Conservation (phyloP, 2,329 filamentous ascomycete species). For the Cladosporium sp. region DNA sequence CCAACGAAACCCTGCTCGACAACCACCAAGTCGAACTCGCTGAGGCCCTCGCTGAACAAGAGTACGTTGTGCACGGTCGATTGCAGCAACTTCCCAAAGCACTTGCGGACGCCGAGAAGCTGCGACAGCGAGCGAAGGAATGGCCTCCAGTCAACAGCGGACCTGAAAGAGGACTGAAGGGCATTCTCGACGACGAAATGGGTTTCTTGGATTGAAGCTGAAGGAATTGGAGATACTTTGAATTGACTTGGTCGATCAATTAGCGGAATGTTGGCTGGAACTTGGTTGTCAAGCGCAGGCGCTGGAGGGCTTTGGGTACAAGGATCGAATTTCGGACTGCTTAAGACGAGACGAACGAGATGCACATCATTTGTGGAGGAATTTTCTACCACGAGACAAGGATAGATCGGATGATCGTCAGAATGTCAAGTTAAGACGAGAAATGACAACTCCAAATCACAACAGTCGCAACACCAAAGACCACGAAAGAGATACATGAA, state of each 20-base stretch:
- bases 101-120: slow-evolving; percentile 43
- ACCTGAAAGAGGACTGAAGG: slow-evolving; percentile 40
- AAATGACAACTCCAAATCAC: no score
- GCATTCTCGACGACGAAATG: slow-evolving; percentile 53
- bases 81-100: slow-evolving; percentile 50
- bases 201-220: slow-evolving; percentile 45
- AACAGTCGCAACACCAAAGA: no score
- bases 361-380: no score
- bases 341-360: no score
- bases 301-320: neutral
- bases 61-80: slow-evolving; percentile 68
- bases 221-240: neutral
- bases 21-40: slow-evolving; percentile 91
- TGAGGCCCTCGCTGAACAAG: slow-evolving; percentile 62
- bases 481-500: no score
- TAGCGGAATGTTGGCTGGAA: neutral
- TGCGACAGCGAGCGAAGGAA: slow-evolving; percentile 36
- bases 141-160: slow-evolving; percentile 48
- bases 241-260: neutral
- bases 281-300: no score
- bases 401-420: no score
- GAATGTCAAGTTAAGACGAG: no score
- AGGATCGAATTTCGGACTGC: neutral
- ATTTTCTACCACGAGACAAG: no score
- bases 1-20: slow-evolving; percentile 73